Conservation (phyloP, 179 eudicot genomes). For the Beta lomatogona region DNA sequence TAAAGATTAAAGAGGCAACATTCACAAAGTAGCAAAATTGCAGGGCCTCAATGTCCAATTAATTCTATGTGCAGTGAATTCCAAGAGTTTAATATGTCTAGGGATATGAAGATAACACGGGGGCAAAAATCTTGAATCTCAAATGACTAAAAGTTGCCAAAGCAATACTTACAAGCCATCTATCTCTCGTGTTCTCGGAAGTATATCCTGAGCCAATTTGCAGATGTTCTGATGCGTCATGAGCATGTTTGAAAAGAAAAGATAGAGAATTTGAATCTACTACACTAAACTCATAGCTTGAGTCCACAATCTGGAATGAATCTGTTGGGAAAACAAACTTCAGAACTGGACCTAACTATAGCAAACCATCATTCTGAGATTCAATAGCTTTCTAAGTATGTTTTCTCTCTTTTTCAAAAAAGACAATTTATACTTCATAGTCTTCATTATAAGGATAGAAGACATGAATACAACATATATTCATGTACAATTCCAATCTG, state of each 20-base stretch:
- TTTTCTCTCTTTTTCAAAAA: too few species aligned
- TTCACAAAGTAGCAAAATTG: neutral
- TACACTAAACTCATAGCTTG: slow-evolving; percentile 74
- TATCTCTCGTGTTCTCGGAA: slow-evolving; percentile 49
- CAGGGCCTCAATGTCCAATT: neutral
- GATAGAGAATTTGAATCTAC: slow-evolving; percentile 81
- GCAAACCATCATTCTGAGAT: neutral
- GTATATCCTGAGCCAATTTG: slow-evolving; percentile 49
- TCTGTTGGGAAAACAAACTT: slow-evolving; percentile 48
- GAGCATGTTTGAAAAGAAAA: slow-evolving; percentile 89
- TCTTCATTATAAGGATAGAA: neutral
- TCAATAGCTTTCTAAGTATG: neutral
- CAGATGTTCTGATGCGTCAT: slow-evolving; percentile 64
- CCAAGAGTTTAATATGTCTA: neutral
- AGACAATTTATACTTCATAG: neutral
- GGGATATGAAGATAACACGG: neutral
- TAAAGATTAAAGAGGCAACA: neutral
- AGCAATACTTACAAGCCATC: slow-evolving; percentile 69
- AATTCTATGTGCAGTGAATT: neutral
- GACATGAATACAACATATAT: neutral
- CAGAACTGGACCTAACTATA: slow-evolving; percentile 19
- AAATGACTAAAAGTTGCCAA: neutral
- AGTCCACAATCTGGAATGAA: slow-evolving; percentile 50
- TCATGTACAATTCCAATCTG: neutral
- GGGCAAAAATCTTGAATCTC: neutral